Conservation (phyloP, 2,329 filamentous ascomycete species). For the Ophiostoma himal-ulmi region DNA sequence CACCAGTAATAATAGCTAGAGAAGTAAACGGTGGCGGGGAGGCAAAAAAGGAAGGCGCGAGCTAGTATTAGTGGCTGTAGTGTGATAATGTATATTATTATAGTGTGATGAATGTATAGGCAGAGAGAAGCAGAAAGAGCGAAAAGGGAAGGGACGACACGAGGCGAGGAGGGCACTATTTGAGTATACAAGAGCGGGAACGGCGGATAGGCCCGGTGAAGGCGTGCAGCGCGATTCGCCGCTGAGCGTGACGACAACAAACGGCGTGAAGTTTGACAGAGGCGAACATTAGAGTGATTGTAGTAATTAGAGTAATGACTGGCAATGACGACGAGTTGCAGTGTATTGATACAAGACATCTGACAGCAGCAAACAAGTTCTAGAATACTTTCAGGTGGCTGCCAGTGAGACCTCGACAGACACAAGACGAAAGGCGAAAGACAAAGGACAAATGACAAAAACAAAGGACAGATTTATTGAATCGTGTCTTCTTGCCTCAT, state of each 20-base stretch:
- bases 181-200: conserved; percentile 15
- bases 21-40: background rate
- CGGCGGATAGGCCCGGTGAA: conserved; percentile 23
- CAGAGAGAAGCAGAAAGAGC: conserved; percentile 13
- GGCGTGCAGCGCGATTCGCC: background rate
- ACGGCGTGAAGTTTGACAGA: background rate
- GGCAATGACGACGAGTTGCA: background rate
- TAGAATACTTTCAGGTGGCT: background rate
- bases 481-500: background rate
- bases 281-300: background rate
- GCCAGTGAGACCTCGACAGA: background rate
- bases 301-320: background rate
- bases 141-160: conserved; percentile 13
- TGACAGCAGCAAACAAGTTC: background rate
- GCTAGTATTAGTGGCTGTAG: background rate
- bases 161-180: background rate
- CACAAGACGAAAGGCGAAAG: background rate
- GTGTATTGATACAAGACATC: background rate
- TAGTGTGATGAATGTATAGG: background rate
- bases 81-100: background rate
- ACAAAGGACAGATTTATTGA: background rate
- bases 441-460: background rate
- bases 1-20: background rate
- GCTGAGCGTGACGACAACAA: background rate
- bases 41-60: conserved; percentile 18